A percentile compares a stretch with the other conserved stretches of the same genome.
Evolutionary conservation across 2,329 filamentous ascomycete genomes (phyloP).

Genomic region (Ustilaginoidea virens): DNA sequence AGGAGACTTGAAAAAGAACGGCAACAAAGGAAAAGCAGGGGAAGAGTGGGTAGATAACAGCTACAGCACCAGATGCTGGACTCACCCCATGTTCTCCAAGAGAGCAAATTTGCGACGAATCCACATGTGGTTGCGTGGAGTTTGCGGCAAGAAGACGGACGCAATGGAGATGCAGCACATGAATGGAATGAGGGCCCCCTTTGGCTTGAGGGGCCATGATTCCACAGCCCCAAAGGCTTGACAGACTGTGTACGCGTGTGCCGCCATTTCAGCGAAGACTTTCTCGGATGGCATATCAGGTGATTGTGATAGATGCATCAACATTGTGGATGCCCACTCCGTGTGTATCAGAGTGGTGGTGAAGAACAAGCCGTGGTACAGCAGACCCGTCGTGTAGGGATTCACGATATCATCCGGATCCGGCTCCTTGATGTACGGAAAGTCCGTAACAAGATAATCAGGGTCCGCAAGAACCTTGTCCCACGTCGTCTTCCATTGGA

Average conservation of each 20-base stretch:
- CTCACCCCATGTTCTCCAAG: constrained; percentile 67
- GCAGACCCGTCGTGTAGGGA: constrained; percentile 51
- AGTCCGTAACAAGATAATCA: constrained; percentile 46
- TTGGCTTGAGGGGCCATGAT: constrained; percentile 52
- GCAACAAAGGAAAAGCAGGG: background rate
- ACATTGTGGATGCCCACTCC: constrained; percentile 63
- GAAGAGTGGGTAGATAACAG: no score
- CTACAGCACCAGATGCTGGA: no score
- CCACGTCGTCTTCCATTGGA: constrained; percentile 38
- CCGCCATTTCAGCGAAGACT: constrained; percentile 36
- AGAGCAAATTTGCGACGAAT: constrained; percentile 61
- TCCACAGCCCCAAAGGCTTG: constrained; percentile 69
- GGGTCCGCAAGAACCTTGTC: constrained; percentile 46
- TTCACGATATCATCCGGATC: constrained; percentile 55
- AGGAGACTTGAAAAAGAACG: no score
- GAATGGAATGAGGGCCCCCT: constrained; percentile 54
- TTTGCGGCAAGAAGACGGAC: constrained; percentile 63
- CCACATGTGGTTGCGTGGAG: constrained; percentile 62
- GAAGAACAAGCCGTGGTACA: constrained; percentile 59
- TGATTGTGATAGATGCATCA: constrained; percentile 70
- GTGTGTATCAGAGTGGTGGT: constrained; percentile 58
- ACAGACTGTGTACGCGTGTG: constrained; percentile 54
- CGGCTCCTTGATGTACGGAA: constrained; percentile 35
- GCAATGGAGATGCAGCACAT: constrained; percentile 67
- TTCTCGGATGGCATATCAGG: constrained; percentile 37